Base-by-base conservation (phyloP, 179 eudicot genomes). In the Spergularia azorica region DNA sequence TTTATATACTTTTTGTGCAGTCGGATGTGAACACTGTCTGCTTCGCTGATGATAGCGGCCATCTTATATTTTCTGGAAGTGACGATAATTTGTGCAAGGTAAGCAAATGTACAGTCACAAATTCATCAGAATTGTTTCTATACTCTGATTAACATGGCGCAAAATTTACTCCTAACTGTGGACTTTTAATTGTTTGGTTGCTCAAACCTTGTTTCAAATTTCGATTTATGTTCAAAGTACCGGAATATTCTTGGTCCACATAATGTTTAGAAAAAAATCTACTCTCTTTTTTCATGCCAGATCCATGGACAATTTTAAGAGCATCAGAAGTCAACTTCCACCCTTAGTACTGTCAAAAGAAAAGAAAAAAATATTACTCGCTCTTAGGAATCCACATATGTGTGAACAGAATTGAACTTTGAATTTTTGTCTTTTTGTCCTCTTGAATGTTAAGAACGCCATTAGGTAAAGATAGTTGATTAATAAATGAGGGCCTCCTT, bases 1-100 rank as follows among this genome's bases (percentile, higher is more conserved):
- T 39, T 2, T 61, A 51, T 58, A 60, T 68, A 39, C 13, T 69
- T 70, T 56, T 71, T 71, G 60, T 81, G 89, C 91, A 94, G 98
- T 88, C 88, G 70, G 98, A 94, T 89, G 98, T 94, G 77, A 94
- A 94, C 80, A 77, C 92, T 43, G 98, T 94, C 50, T 94, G 96
- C 80, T 94, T 94, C 79, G 97, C 94, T 78, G 98, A 94, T 80
- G 97, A 89, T 82, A 84, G 89, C 79, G 93, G 97, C 74, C 83
- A 94, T 81, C 80, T 94, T 70, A 85, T 92, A 65, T 90, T 84
- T 79, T 94, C 98, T 51, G 97, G 98, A 69, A 89, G 98, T 75
- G 98, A 94, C 52, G 97, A 94, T 86, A 82, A 72, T 80, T 86
- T 92, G 58, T 92, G 96, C 80, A 94, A 94, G 89, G 97, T 94